Evolutionary conservation across 208 protist species (phyloP).

Genomic region (Trypanosoma platydactyli): DNA sequence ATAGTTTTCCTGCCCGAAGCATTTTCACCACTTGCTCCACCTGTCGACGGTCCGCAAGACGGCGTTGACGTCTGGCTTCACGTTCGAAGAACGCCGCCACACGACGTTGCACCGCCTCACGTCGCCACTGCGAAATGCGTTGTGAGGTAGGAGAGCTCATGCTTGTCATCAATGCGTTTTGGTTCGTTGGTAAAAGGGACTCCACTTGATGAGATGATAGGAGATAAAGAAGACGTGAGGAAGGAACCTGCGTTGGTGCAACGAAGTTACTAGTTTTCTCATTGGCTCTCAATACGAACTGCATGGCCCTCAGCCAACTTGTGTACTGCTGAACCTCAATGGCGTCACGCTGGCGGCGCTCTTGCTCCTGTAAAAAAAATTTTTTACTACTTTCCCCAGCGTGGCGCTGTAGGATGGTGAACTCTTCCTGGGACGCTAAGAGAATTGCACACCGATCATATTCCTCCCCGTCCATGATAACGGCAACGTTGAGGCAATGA

Average conservation of each 20-base stretch:
- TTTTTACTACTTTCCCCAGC: not conserved
- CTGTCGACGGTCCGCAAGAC: not conserved
- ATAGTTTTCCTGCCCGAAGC: not conserved
- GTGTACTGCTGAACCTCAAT: not conserved
- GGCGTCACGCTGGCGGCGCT: not conserved
- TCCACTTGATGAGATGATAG: not conserved
- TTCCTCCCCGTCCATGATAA: not conserved
- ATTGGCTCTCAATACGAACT: not conserved
- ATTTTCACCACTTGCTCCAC: not conserved
- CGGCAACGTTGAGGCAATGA: not conserved
- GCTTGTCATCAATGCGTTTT: no score
- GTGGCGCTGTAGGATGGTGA: not conserved
- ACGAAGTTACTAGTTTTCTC: not conserved
- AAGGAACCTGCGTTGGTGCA: not conserved
- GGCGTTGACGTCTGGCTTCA: slow-evolving; percentile 1
- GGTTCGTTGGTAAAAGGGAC: not conserved
- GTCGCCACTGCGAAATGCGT: not conserved
- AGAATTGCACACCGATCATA: not conserved
- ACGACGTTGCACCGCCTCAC: slow-evolving; percentile 4
- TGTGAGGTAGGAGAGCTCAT: not conserved
- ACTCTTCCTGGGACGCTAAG: not conserved
- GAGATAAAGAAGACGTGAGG: not conserved
- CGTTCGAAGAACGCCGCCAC: slow-evolving; percentile 7
- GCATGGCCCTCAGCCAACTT: not conserved
- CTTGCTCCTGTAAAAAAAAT: not conserved